These are phyloP conservation scores for Hypomontagnella submonticulosa DNA, from an alignment of 495 filamentous ascomycete species.

Conservation along the genomic window DNA sequence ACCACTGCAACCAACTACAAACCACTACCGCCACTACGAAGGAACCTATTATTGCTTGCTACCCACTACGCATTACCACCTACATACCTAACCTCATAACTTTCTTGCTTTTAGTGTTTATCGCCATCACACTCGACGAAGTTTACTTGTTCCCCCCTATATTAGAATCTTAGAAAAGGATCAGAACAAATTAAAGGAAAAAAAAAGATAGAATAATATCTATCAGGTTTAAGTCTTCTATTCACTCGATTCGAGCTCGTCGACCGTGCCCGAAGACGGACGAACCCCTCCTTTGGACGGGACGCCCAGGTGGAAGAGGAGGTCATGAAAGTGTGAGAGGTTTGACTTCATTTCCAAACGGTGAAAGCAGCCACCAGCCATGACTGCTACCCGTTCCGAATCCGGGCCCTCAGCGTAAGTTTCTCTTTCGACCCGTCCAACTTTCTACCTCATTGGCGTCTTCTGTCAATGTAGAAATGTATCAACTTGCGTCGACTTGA, in stretches of 20 bases:
- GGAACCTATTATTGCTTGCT: slow-evolving; percentile 34
- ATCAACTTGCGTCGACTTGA: slow-evolving; percentile 14
- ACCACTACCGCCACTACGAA: slow-evolving; percentile 9
- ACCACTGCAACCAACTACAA: background rate
- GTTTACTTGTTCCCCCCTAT: slow-evolving; percentile 6
- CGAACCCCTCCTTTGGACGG: slow-evolving; percentile 46
- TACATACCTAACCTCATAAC: slow-evolving; percentile 27
- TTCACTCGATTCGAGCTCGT: slow-evolving; percentile 9
- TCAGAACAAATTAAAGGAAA: background rate
- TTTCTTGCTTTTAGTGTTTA: slow-evolving; percentile 28
- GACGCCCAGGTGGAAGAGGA: slow-evolving; percentile 38
- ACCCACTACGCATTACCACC: slow-evolving; percentile 16
- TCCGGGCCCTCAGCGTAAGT: slow-evolving; percentile 48
- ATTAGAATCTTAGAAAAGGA: slow-evolving; percentile 4
- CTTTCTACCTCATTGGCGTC: too few relatives aligned
- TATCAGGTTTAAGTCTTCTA: slow-evolving; percentile 12
- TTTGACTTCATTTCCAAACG: slow-evolving; percentile 33
- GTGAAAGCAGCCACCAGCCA: slow-evolving; percentile 30
- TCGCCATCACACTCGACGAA: slow-evolving; percentile 28
- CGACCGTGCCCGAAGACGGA: slow-evolving; percentile 28
- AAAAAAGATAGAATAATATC: slow-evolving; percentile 2
- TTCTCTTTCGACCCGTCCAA: background rate
- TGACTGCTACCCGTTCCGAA: slow-evolving; percentile 46
- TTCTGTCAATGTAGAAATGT: background rate
- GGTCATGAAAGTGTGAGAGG: slow-evolving; percentile 40